Base-by-base conservation (phyloP, 192 early-diverging fungal genomes). In the Coemansia sp. region DNA sequence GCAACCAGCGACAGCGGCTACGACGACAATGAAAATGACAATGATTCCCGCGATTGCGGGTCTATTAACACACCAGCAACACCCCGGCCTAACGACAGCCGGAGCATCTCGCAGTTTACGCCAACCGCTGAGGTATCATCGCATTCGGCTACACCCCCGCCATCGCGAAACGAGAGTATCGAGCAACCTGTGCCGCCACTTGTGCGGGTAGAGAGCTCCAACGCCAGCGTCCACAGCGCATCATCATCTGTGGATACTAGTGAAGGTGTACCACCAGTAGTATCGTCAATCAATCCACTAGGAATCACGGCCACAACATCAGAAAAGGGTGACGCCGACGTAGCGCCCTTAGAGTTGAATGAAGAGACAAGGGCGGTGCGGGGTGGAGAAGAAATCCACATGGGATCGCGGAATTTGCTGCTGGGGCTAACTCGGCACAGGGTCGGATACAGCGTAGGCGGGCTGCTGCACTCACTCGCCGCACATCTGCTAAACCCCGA, bases 371-470 rank as follows among this genome's bases (percentile, higher is more conserved):
- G 24, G 27, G 9, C 63, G 0, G 44, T 64, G 45, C 27, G 40
- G 7, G 44, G 63, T 16, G 63, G 44, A 27, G 63, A 64, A 16
- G 63, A 64, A 45, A 24, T 48, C 16, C 11, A 27, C 13, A 64
- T 64, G 63, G 63, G 63, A 19, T 34, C 14, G 29, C 41, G 44
- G 31, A 48, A 64, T 33, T 45, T 64, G 42, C 39, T 64, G 27
- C 63, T 45, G 11, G 63, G 63, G n/a, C 33, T 64, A 27, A 17
- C 57, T 0, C 57, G 34, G 63, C 42, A 13, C 17, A 29, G 53
- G 29, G 53, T 29, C 17, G 19, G 14, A 29, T 5, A 54, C 37
- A 27, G 24, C 24, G 24, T 27, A 27, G 24, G 24, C 24, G 41
- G 48, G 27, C 63, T 60, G 17, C 19, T 60, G 59, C 59, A 60